Percentiles rank a stretch among this genome's conserved stretches.
Evolutionary conservation across 2,329 filamentous ascomycete genomes (phyloP).

Genomic region (Talaromyces rugulosus): DNA sequence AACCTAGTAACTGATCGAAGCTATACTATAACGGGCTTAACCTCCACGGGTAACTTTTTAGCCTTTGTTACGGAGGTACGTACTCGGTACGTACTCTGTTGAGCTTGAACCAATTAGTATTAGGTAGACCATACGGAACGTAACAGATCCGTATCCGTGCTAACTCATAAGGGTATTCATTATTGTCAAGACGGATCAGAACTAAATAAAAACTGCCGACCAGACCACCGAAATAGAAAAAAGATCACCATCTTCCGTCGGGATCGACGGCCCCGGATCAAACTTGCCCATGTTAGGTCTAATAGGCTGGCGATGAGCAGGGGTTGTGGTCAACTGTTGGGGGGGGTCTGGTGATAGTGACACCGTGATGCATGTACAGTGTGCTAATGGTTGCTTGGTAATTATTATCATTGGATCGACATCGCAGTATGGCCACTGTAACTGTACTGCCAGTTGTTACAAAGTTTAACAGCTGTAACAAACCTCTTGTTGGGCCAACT

Average conservation of each 20-base stretch:
- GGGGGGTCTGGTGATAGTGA: background rate
- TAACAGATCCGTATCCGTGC: background rate
- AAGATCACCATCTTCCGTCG: background rate
- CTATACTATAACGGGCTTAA: background rate
- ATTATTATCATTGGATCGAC: background rate
- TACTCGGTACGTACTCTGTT: too few species aligned
- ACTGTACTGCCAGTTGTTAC: too few species aligned
- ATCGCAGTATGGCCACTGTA: background rate
- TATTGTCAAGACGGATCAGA: too few species aligned
- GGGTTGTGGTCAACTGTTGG: background rate
- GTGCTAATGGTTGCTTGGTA: background rate
- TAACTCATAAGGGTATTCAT: background rate
- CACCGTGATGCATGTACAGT: background rate
- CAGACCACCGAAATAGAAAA: background rate
- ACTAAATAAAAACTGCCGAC: background rate
- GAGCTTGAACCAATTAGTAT: background rate
- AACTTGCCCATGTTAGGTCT: background rate
- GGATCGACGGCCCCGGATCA: background rate
- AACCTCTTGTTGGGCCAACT: background rate
- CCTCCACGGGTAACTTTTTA: background rate
- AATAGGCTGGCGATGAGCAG: background rate
- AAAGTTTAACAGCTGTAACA: background rate
- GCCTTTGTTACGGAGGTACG: background rate
- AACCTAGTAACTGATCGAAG: background rate
- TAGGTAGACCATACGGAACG: background rate